Conservation (phyloP, 208 protist genomes). For the Trypanosoma scelopori region DNA sequence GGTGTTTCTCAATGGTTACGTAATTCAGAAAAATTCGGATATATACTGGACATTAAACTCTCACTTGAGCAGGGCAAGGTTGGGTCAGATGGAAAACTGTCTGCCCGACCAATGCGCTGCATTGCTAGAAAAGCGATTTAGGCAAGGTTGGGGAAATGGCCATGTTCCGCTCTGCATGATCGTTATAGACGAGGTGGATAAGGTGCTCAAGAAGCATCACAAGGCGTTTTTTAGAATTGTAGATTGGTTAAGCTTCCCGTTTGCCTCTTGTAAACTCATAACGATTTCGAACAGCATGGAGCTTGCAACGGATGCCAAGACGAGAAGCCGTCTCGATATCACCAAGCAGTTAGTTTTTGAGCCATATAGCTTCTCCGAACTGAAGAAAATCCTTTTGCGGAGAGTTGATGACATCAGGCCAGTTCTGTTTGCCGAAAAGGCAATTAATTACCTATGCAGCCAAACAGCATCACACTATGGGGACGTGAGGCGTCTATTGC, state of each 20-base stretch:
- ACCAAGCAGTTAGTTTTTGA: conserved; percentile 84
- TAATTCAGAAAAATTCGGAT: conserved; percentile 85
- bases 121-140: conserved; percentile 79
- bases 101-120: conserved; percentile 61
- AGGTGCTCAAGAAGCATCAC: conserved; percentile 75
- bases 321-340: conserved; percentile 73
- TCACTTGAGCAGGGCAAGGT: conserved; percentile 65
- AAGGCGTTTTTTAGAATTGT: conserved; percentile 84
- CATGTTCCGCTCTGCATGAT: conserved; percentile 65
- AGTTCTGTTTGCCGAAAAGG: conserved; percentile 78
- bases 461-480: conserved; percentile 87
- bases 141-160: conserved; percentile 57
- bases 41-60: conserved; percentile 86
- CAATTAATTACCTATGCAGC: conserved; percentile 78
- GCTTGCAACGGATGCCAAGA: conserved; percentile 81
- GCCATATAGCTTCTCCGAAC: conserved; percentile 72
- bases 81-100: conserved; percentile 53
- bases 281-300: conserved; percentile 91
- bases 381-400: conserved; percentile 69
- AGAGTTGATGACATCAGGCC: conserved; percentile 63
- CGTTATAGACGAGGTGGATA: conserved; percentile 90
- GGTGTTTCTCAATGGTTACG: conserved; percentile 89
- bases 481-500: conserved; percentile 85
- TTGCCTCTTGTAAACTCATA: conserved; percentile 82
- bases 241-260: conserved; percentile 84